Base-by-base conservation (phyloP, 2,329 filamentous ascomycete genomes). In the Trichoderma afroharzianum region DNA sequence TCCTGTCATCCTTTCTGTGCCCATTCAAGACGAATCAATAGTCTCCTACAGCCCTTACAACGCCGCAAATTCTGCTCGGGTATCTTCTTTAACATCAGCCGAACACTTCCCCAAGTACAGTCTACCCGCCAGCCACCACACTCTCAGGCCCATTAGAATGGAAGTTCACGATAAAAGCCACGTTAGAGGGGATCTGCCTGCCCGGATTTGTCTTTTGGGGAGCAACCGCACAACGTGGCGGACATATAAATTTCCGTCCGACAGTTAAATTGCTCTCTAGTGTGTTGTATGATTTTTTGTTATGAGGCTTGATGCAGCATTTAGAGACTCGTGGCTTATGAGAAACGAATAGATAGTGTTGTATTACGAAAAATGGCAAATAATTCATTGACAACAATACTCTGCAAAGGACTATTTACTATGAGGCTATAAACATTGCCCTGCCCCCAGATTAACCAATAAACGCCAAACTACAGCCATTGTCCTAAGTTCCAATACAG, bases 131-230 rank as follows among this genome's bases (percentile, higher is more conserved):
- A 77, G 73, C 30, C 75, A 77, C 7, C 71, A 72, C 18, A 33
- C 75, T 3, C 71, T 78, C 63, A 77, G 75, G 12, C 86, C 87
- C 0, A 77, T 83, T 3, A 81, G 82, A 68, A 88, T 90, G 85
- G 85, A 88, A 72, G 83, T 88, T 7, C 83, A 85, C 63, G 82
- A 82, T 39, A 81, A 78, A 39, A 85, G 81, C 53, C 79, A 81
- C 7, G 76, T 82, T 24, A 80, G 85, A 55, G 86, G 85, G 3
- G 82, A 84, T 30, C 78, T 88, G 12, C 85, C 87, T 1, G 80
- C 82, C 3, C 81, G 87, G 63, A 79, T 89, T 4, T 87, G 85
- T 72, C 77, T 90, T 9, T 77, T 90, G 9, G 84, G 84, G 18
- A 81, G 79, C 28, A 86, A 88, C 72, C 80, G 82, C 66, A 80